These are phyloP conservation scores for Phytophthora pseudosyringae DNA, from an alignment of 352 stramenopile genomes.

Conservation along the genomic window DNA sequence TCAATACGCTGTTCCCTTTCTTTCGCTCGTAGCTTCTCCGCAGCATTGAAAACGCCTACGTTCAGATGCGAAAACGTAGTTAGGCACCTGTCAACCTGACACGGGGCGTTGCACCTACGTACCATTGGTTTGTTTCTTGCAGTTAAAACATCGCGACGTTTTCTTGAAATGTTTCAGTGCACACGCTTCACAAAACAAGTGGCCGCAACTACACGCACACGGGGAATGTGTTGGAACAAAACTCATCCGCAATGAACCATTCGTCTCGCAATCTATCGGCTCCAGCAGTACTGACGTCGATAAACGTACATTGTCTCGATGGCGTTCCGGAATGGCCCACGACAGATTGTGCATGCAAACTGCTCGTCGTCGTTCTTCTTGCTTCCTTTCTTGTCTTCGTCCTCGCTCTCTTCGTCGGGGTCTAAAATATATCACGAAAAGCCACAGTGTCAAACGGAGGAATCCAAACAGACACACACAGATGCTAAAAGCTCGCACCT, in stretches of 20 bases:
- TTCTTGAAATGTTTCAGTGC: constrained; percentile 90
- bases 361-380: constrained; percentile 76
- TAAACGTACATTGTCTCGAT: constrained; percentile 89
- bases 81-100: not conserved
- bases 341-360: constrained; percentile 97
- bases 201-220: constrained; percentile 73
- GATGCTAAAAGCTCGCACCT: constrained; percentile 30
- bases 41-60: constrained; percentile 89
- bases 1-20: constrained; percentile 44
- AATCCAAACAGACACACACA: not conserved
- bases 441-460: not conserved
- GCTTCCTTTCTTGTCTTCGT: constrained; percentile 69
- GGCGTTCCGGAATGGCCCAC: constrained; percentile 92
- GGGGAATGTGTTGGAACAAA: not conserved
- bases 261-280: not conserved
- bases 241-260: not conserved
- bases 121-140: constrained; percentile 94
- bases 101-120: not conserved
- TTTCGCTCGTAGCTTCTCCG: constrained; percentile 75
- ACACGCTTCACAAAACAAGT: constrained; percentile 97
- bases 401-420: constrained; percentile 63
- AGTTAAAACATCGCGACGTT: constrained; percentile 92
- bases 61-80: not conserved
- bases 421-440: constrained; percentile 19
- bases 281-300: not conserved